These are phyloP conservation scores for Sporobolomyces pararoseus DNA, from an alignment of 768 basidiomycete species.

Conservation along the genomic window DNA sequence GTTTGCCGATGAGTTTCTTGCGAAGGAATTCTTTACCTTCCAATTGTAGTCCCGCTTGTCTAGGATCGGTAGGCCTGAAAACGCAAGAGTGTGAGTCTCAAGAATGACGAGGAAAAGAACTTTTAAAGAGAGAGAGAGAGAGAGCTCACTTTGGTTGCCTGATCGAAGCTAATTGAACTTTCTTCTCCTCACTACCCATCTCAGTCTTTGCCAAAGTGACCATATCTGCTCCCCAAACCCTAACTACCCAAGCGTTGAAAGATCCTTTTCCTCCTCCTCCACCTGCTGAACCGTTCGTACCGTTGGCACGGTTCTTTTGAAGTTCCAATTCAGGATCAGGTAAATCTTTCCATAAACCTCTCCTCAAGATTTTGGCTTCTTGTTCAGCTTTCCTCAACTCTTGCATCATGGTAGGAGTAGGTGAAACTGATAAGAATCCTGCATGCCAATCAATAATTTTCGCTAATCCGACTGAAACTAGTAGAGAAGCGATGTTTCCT, in stretches of 20 bases:
- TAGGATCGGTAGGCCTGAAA: constrained; percentile 66
- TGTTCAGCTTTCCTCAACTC: constrained; percentile 79
- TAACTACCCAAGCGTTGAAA: constrained; percentile 56
- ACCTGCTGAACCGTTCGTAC: constrained; percentile 51
- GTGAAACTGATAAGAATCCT: constrained; percentile 71
- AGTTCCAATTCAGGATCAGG: constrained; percentile 51
- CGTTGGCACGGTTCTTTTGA: constrained; percentile 51
- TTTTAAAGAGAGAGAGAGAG: neutral
- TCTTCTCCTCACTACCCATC: constrained; percentile 69
- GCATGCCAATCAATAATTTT: constrained; percentile 97
- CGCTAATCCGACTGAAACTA: constrained; percentile 78
- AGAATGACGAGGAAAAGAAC: neutral
- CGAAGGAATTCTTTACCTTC: constrained; percentile 91
- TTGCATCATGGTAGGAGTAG: constrained; percentile 59
- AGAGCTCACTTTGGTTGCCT: constrained; percentile 52
- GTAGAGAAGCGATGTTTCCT: constrained; percentile 87
- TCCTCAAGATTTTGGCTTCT: constrained; percentile 68
- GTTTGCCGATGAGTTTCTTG: constrained; percentile 85
- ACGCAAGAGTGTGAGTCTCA: neutral
- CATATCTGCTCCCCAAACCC: constrained; percentile 90
- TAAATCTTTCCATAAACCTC: constrained; percentile 64
- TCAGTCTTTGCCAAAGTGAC: constrained; percentile 50
- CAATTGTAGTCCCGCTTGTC: constrained; percentile 78
- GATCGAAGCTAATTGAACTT: constrained; percentile 76
- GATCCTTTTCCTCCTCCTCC: constrained; percentile 56